Conservation (phyloP, 2,329 filamentous ascomycete species). For the Calonectria henricotiae region DNA sequence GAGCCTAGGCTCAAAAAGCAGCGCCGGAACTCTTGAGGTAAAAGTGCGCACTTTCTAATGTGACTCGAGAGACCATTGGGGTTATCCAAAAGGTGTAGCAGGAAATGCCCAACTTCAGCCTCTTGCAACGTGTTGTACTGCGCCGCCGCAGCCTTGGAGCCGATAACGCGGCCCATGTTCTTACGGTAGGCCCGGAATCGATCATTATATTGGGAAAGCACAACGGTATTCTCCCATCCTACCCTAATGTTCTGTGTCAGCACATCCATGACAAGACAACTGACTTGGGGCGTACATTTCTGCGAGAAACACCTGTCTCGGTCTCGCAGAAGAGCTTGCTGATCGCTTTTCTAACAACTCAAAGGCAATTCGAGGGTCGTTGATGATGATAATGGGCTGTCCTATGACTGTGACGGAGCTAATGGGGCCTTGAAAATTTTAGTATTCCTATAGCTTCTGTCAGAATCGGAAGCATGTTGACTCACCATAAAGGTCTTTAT, state of each 20-base stretch:
- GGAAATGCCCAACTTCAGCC: slow-evolving; percentile 55
- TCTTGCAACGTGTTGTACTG: slow-evolving; percentile 64
- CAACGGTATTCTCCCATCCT: slow-evolving; percentile 55
- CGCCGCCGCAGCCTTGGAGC: slow-evolving; percentile 59
- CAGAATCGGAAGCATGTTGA: background rate
- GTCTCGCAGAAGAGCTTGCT: slow-evolving; percentile 37
- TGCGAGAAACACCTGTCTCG: slow-evolving; percentile 37
- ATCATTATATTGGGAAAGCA: slow-evolving; percentile 57
- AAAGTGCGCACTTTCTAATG: slow-evolving; percentile 59
- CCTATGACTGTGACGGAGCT: slow-evolving; percentile 60
- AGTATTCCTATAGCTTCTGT: background rate
- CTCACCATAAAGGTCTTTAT: slow-evolving; percentile 42
- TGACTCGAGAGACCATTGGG: slow-evolving; percentile 60
- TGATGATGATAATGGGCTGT: slow-evolving; percentile 61
- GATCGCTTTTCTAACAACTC: slow-evolving; percentile 57
- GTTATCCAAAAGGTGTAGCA: slow-evolving; percentile 55
- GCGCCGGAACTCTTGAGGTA: too few relatives aligned
- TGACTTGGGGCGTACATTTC: slow-evolving; percentile 36
- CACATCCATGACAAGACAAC: background rate
- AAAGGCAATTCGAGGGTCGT: slow-evolving; percentile 56
- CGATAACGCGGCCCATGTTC: slow-evolving; percentile 63
- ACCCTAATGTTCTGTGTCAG: slow-evolving; percentile 27
- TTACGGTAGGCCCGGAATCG: slow-evolving; percentile 63
- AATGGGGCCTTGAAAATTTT: slow-evolving; percentile 61
- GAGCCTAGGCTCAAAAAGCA: too few relatives aligned